Base-by-base conservation (phyloP, 2,329 filamentous ascomycete genomes). In the Monilinia polystroma region DNA sequence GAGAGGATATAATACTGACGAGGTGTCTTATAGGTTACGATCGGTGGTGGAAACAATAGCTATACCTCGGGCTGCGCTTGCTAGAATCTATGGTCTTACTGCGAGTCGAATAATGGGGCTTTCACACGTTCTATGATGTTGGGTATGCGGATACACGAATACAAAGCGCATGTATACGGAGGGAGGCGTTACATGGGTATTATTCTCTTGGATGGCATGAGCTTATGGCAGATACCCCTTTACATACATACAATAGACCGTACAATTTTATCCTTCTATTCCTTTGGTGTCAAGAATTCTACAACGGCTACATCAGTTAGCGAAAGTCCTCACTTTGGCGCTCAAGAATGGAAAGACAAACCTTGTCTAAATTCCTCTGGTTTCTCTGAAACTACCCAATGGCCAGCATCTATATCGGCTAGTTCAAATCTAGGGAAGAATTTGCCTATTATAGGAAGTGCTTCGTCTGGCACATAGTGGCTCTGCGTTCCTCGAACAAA, bases 381-480 rank as follows among this genome's bases (percentile, higher is more conserved):
- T 73, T 92, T 89, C 81, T 96, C 92, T n/a, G 90, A 92, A 69
- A 94, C 93, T 6, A 96, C 81, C 92, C 92, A 96, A 77, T 96
- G 92, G 0, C 92, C 92, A 11, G 88, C 85, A 49, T 95, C 88
- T 43, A 96, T 80, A 78, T 94, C 90, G 59, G 82, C 85, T 41
- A 95, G 74, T 75, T 86, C 80, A 74, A 95, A 96, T 32, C 82
- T 82, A 14, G 92, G 92, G 75, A 96, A 96, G 79, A 96, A 95
- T 70, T 87, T 83, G 3, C 91, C 91, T 72, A 95, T 89, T 23
- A 90, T 79, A n/a, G 91, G 91, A 58, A 96, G 78, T 63, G 87
- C 84, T 78, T 96, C 92, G 76, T 96, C 91, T 6, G 90, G 85
- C 3, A 96, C 86, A 77, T 96, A 96, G 72, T 84, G 85, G 78